Percentiles rank a stretch among this genome's conserved stretches.
Evolutionary conservation across 306 rosid genomes (phyloP).

Genomic region (Castanea crenata): DNA sequence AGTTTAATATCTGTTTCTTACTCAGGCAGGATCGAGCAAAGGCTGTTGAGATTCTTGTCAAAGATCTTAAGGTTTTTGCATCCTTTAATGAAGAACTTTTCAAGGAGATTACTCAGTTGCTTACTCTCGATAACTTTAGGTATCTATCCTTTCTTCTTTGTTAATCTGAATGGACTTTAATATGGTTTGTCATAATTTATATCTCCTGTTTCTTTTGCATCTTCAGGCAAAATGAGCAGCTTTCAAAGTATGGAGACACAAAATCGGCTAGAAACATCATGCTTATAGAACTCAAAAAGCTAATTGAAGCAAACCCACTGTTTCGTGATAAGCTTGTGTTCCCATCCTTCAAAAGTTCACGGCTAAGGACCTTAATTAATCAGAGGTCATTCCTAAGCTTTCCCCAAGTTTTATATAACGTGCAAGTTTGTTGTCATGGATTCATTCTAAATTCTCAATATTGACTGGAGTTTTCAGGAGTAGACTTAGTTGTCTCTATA

Average conservation of each 20-base stretch:
- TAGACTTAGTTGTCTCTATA: neutral
- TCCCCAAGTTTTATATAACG: neutral
- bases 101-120: slow-evolving; percentile 50
- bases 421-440: neutral
- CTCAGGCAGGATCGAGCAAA: slow-evolving; percentile 49
- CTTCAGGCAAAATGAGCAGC: slow-evolving; percentile 51
- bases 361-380: slow-evolving; percentile 43
- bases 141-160: neutral
- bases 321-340: slow-evolving; percentile 47
- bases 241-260: slow-evolving; percentile 51
- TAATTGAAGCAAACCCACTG: slow-evolving; percentile 45
- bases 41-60: slow-evolving; percentile 49
- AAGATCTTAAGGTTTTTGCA: slow-evolving; percentile 49
- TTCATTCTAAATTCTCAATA: neutral
- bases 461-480: neutral
- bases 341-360: slow-evolving; percentile 45
- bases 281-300: slow-evolving; percentile 47
- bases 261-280: slow-evolving; percentile 47
- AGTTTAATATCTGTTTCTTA: neutral
- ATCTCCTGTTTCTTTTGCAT: neutral
- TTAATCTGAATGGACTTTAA: neutral
- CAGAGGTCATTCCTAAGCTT: slow-evolving; percentile 34
- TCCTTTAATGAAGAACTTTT: slow-evolving; percentile 48
- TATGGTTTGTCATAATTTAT: slow-evolving; percentile 6
- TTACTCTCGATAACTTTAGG: slow-evolving; percentile 51